Evolutionary conservation across 2,329 filamentous ascomycete species (phyloP).

Genomic region (Periconia sp.): DNA sequence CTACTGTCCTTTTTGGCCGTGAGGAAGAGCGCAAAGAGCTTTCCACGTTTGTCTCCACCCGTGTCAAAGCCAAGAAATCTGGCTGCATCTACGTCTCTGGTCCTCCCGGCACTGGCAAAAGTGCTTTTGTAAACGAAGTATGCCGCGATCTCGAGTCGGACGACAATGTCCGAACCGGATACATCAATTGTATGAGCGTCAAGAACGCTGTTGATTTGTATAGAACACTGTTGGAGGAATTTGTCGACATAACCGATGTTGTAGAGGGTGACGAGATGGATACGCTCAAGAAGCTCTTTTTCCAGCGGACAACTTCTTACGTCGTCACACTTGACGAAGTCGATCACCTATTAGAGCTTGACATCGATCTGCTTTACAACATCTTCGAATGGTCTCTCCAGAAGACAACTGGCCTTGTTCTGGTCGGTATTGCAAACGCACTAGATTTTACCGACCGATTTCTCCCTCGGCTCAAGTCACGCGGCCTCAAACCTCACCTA

Average conservation of each 20-base stretch:
- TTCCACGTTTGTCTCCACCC: slow-evolving; percentile 66
- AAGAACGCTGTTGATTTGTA: slow-evolving; percentile 87
- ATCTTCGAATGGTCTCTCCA: slow-evolving; percentile 97
- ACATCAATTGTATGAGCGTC: slow-evolving; percentile 97
- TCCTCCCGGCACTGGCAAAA: slow-evolving; percentile 95
- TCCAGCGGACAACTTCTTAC: slow-evolving; percentile 63
- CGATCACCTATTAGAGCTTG: slow-evolving; percentile 86
- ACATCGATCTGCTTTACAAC: slow-evolving; percentile 84
- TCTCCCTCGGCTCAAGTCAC: slow-evolving; percentile 86
- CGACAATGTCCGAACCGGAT: slow-evolving; percentile 65
- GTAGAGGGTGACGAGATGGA: slow-evolving; percentile 68
- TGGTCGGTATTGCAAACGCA: slow-evolving; percentile 95
- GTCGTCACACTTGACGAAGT: slow-evolving; percentile 94
- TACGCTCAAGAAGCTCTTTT: slow-evolving; percentile 70
- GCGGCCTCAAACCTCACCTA: slow-evolving; percentile 85
- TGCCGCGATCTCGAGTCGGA: slow-evolving; percentile 61
- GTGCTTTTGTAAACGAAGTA: slow-evolving; percentile 84
- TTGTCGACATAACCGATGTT: slow-evolving; percentile 62
- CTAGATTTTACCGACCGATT: slow-evolving; percentile 95
- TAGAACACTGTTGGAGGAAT: slow-evolving; percentile 70
- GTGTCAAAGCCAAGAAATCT: slow-evolving; percentile 61
- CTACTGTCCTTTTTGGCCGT: slow-evolving; percentile 75
- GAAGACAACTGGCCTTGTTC: slow-evolving; percentile 73
- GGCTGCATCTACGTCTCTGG: slow-evolving; percentile 95
- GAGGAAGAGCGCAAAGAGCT: slow-evolving; percentile 70